Evolutionary conservation across 2,329 filamentous ascomycete genomes (phyloP).

Genomic region (Microthyrium microscopicum): DNA sequence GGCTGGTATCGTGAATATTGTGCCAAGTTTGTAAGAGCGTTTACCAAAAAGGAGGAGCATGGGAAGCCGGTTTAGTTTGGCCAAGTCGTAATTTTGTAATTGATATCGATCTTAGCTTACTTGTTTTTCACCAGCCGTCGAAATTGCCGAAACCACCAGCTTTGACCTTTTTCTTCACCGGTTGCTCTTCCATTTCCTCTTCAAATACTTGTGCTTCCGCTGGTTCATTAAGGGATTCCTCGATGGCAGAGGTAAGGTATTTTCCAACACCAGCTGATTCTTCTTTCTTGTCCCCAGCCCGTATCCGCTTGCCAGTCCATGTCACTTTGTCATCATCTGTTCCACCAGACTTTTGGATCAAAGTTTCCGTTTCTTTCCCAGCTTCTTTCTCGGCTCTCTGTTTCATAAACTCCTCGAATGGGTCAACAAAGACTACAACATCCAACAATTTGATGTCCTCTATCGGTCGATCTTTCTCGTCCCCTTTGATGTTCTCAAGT

Average conservation of each 20-base stretch:
- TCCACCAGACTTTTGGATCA: conserved; percentile 47
- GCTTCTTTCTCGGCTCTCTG: conserved; percentile 38
- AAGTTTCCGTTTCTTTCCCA: conserved; percentile 45
- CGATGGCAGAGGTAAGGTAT: conserved; percentile 53
- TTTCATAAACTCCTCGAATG: conserved; percentile 83
- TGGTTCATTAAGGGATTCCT: conserved; percentile 15
- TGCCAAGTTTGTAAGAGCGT: too few relatives aligned
- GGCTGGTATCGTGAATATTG: background rate
- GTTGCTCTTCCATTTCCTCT: conserved; percentile 48
- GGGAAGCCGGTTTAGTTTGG: too few relatives aligned
- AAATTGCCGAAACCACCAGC: conserved; percentile 83
- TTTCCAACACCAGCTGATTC: conserved; percentile 50
- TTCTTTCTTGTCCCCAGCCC: conserved; percentile 45
- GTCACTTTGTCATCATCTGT: conserved; percentile 80
- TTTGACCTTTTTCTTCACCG: conserved; percentile 66
- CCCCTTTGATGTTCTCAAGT: conserved; percentile 63
- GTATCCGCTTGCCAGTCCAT: conserved; percentile 88
- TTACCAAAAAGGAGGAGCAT: too few relatives aligned
- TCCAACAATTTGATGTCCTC: conserved; percentile 69
- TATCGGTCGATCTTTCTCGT: conserved; percentile 57
- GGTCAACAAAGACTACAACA: conserved; percentile 76
- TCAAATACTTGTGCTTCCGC: conserved; percentile 12
- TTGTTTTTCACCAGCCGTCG: conserved; percentile 70
- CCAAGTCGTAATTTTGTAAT: too few relatives aligned
- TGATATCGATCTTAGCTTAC: too few relatives aligned